Evolutionary conservation across 495 filamentous ascomycete genomes (phyloP), one percentile per base, ranked within the genome.

Genomic region (Lasiosphaeria hispida): DNA sequence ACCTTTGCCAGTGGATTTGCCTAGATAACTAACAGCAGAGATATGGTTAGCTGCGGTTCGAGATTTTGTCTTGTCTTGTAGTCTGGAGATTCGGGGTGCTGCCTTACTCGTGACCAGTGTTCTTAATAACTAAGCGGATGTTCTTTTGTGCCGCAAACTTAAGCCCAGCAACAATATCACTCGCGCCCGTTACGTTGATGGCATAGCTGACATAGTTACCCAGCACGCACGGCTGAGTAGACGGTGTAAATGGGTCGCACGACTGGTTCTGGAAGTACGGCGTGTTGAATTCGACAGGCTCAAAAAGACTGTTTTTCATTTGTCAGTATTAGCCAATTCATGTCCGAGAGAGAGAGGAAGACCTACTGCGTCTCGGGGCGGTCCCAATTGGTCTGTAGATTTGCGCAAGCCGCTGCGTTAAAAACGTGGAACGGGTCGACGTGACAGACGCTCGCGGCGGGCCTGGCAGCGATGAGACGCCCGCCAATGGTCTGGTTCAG

Each of bases 171-270:
- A 56, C 64, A 18, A 79, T 68, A 33, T 83, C 74, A 1, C 18
- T 50, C 2, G 66, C 60, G 2, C 48, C 44, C 13, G 62, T 68
- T 18, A 80, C 77, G 58, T 83, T 77, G 59, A 85, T 74, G 7
- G 78, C 72, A 53, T 87, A 89, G 7, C 48, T 40, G 3, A 79
- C 75, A 57, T 80, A 79, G 63, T 82, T 83, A 6, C 80, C 84
- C 0, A 84, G 61, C 5, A 57, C 62, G 68, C 85, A 89, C 5
- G 75, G 23, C 42, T 50, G 34, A 69, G 51, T 55, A 66, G 1
- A 54, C 57, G 36, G 18, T 33, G 73, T 68, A 60, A 79, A 85
- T 4, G 85, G 83, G 57, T 82, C 76, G 64, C 85, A 89, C 45
- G 72, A 78, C 23, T 75, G 67, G 63, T 81, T 83, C 34, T 70